These are phyloP conservation scores for Somion occarium DNA, from an alignment of 1,284 basidiomycete genomes.

Conservation along the genomic window DNA sequence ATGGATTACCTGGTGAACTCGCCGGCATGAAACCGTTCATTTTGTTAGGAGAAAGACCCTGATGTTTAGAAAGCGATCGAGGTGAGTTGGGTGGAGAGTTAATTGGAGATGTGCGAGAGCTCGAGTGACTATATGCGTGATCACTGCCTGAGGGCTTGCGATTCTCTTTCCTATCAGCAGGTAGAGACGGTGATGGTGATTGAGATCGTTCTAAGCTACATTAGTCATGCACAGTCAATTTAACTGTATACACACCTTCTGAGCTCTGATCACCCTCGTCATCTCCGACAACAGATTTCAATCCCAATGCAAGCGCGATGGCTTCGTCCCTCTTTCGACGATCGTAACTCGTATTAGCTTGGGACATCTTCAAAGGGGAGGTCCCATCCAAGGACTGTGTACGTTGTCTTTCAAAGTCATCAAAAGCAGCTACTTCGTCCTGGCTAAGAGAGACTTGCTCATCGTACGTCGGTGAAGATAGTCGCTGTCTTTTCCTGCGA, in stretches of 20 bases:
- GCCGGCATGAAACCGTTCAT: neutral
- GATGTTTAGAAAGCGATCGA: neutral
- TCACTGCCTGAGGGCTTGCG: neutral
- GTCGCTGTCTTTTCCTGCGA: slow-evolving; percentile 43
- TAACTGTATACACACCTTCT: neutral
- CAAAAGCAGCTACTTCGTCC: slow-evolving; percentile 52
- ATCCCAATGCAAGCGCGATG: slow-evolving; percentile 9
- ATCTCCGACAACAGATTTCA: slow-evolving; percentile 3
- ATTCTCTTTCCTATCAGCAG: neutral
- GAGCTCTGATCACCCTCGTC: neutral
- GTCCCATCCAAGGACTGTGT: slow-evolving; percentile 30
- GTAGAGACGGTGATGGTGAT: neutral
- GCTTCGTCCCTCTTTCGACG: slow-evolving; percentile 7
- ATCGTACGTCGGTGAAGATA: slow-evolving; percentile 70
- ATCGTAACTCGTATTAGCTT: slow-evolving; percentile 3
- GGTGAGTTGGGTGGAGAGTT: neutral
- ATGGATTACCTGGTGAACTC: neutral
- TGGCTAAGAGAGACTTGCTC: slow-evolving; percentile 50
- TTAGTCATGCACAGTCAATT: neutral
- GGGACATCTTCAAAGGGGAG: slow-evolving; percentile 9
- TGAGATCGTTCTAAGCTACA: neutral
- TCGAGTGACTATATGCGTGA: neutral
- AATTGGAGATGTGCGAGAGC: neutral
- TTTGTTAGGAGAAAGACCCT: neutral
- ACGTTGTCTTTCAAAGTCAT: slow-evolving; percentile 44